Evolutionary conservation across 208 protist genomes (phyloP), one percentile per base, ranked within the genome.

Genomic region (Trypanosoma lewisi): DNA sequence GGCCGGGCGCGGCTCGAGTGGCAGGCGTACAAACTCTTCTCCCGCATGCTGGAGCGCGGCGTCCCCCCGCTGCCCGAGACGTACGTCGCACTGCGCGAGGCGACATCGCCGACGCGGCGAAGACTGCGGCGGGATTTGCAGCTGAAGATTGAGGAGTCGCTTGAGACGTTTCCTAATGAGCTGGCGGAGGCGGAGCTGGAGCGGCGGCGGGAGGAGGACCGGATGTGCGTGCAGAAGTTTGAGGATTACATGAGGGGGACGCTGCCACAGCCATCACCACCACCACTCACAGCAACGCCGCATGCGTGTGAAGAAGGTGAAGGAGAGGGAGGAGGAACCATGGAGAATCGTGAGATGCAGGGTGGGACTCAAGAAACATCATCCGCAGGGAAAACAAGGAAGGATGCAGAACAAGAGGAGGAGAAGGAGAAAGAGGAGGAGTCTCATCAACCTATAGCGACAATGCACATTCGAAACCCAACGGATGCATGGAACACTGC

Each of bases 21-120:
- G 87, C 89, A 95, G 80, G 93, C 93, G 27, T 97, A 95, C 70
- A 97, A 97, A 69, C 77, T 97, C 21, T 97, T 97, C 63, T 94
- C 89, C 14, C 82, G 93, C 36, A 97, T 97, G 93, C 64, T 97
- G 19, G 89, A 97, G 70, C 69, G 82, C 45, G 63, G 83, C 37
- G 71, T 97, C 12, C 78, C 77, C 21, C 93, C 93, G 12, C 71
- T 96, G 28, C 93, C 93, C 2, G 89, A 97, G 55, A 97, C 93
- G 17, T 97, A 97, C 63, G 84, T 93, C 11, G 89, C 89, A 8
- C 62, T 97, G 53, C 78, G 67, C 25, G 80, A 91, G 44, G 93
- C 93, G 9, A 97, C 93, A 0, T 67, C 75, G 4, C 73, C 59
- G 19, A 68, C 75, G 37, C 80, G 93, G 3, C 50, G 52, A 23